Base-by-base conservation (phyloP, 768 basidiomycete species). In the Naganishia vishniacii region DNA sequence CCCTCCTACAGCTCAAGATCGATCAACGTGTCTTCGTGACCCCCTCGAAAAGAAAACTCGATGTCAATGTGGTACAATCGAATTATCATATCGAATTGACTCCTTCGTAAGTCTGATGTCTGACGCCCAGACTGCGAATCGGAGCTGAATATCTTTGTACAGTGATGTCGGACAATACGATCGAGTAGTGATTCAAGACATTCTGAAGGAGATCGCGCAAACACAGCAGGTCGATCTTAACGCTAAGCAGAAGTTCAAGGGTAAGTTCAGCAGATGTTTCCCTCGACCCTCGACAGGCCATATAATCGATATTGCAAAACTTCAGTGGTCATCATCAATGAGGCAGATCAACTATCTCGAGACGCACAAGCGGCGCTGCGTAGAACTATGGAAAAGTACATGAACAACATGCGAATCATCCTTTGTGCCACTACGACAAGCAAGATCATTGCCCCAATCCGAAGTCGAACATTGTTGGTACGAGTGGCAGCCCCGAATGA, bases 311-410 rank as follows among this genome's bases (percentile, higher is more conserved):
- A 64, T 31, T 66, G 5, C 15, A 41, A n/a, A n/a, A n/a, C n/a
- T 48, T 6, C 68, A 97, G 94, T 93, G n/a, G 93, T 99, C 56
- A 83, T 99, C 64, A 95, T 99, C 73, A 97, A 98, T 70, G 94
- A 97, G 78, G 94, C 94, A 1, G 94, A 99, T 76, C 87, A 89
- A 0, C 82, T 99, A 44, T 86, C 90, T 12, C 86, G 94, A 60
- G 94, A 99, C 78, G 94, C 94, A 0, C 94, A 99, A 80, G 92
- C 94, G 0, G 94, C 94, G 8, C 83, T 99, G 34, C 86, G 94
- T 72, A 83, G 94, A 63, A 99, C 94, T 11, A 99, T 98, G 94
- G 94, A 99, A 75, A 98, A 97, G 78, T 98, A 94, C 81, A 97
- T 95, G 88, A 85, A 87, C 44, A 99, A 97, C 76, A 84, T 99